These are phyloP conservation scores for Cantharellus cinnabarinus DNA, from an alignment of 768 basidiomycete species.

Conservation along the genomic window DNA sequence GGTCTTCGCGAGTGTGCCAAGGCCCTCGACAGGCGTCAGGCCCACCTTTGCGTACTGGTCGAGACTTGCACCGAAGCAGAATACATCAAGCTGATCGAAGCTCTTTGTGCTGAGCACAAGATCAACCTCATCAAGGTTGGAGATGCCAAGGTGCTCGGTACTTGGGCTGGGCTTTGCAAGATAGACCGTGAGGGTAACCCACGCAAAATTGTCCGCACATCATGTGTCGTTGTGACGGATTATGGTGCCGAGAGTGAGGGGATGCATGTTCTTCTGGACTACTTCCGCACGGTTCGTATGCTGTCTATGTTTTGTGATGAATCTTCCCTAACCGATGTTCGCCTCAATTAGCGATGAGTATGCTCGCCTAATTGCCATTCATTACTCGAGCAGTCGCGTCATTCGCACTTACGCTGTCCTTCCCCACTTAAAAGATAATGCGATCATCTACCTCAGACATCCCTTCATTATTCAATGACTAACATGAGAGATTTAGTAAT, in stretches of 20 bases:
- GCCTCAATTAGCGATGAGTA: no score
- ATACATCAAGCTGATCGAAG: slow-evolving; percentile 99
- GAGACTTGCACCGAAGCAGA: slow-evolving; percentile 98
- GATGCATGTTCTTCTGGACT: slow-evolving; percentile 78
- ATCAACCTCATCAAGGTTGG: slow-evolving; percentile 99
- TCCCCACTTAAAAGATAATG: no score
- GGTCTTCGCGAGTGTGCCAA: slow-evolving; percentile 96
- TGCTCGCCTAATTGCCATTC: no score
- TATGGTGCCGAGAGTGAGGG: slow-evolving; percentile 92
- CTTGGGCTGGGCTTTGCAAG: slow-evolving; percentile 98
- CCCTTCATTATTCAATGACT: no score
- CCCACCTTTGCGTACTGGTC: slow-evolving; percentile 94
- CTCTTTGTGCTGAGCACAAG: slow-evolving; percentile 97
- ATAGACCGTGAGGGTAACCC: slow-evolving; percentile 98
- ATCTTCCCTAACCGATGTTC: no score
- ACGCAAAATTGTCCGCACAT: slow-evolving; percentile 84
- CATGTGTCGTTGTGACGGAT: slow-evolving; percentile 93
- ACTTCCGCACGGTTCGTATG: slow-evolving; percentile 72
- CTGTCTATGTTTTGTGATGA: no score
- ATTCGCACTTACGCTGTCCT: no score
- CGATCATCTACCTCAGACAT: no score
- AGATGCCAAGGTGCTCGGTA: slow-evolving; percentile 93
- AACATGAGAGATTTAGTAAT: no score
- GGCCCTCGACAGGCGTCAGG: slow-evolving; percentile 96
- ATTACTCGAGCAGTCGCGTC: no score